Evolutionary conservation across 495 filamentous ascomycete genomes (phyloP).

Genomic region (Lophium mytilinum): DNA sequence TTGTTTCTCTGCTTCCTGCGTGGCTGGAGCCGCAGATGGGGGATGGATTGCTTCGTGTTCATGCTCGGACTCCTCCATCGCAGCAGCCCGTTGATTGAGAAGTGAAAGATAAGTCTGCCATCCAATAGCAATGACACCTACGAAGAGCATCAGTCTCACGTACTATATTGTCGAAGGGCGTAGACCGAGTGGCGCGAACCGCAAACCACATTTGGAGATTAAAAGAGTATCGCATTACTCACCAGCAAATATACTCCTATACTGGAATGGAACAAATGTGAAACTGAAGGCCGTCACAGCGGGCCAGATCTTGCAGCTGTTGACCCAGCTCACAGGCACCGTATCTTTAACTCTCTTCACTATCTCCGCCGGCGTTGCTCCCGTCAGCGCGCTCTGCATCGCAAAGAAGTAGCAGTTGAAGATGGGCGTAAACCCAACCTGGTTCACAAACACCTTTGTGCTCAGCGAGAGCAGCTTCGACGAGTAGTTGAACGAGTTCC

Average conservation of each 20-base stretch:
- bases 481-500: constrained; percentile 69
- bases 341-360: constrained; percentile 64
- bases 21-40: not conserved
- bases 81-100: constrained; percentile 67
- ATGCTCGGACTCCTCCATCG: constrained; percentile 34
- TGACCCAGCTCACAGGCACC: constrained; percentile 65
- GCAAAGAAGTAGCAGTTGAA: constrained; percentile 94
- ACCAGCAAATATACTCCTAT: constrained; percentile 69
- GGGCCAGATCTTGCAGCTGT: constrained; percentile 85
- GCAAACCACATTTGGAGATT: too few relatives aligned
- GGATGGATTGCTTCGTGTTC: not conserved
- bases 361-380: constrained; percentile 51
- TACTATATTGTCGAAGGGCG: too few relatives aligned
- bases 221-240: constrained; percentile 1
- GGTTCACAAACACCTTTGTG: constrained; percentile 65
- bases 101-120: constrained; percentile 89
- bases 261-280: constrained; percentile 69
- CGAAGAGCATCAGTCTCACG: not conserved
- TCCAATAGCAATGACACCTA: constrained; percentile 60
- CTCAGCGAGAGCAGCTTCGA: constrained; percentile 47
- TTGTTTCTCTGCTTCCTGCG: too few relatives aligned
- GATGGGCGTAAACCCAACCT: constrained; percentile 71
- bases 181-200: too few relatives aligned
- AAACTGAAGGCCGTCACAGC: constrained; percentile 83
- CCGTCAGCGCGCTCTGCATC: constrained; percentile 59